Evolutionary conservation across 805 yeast species (phyloP).

Genomic region (Myxozyma sirexii): DNA sequence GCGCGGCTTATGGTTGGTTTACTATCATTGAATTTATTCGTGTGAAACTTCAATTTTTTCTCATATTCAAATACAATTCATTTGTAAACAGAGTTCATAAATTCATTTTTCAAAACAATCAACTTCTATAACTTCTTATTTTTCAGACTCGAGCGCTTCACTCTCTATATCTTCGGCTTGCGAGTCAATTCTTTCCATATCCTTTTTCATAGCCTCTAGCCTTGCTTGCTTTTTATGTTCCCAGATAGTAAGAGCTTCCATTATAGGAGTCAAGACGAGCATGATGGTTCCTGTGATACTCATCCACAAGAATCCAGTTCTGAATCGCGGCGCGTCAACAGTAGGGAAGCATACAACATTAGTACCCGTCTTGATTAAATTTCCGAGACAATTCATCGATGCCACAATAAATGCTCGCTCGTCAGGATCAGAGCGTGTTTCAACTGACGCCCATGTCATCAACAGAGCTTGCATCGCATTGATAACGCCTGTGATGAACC

Average conservation of each 20-base stretch:
- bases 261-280: conserved; percentile 5
- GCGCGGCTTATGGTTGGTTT: too few relatives aligned
- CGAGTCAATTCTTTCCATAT: background rate
- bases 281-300: conserved; percentile 19
- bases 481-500: conserved; percentile 32
- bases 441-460: conserved; percentile 28
- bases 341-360: conserved; percentile 51
- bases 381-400: conserved; percentile 46
- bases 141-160: background rate
- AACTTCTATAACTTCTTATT: too few relatives aligned
- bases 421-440: conserved; percentile 28
- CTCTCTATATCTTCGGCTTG: background rate
- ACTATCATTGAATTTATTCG: too few relatives aligned
- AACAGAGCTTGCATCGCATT: conserved; percentile 17
- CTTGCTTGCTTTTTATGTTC: background rate
- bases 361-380: conserved; percentile 52
- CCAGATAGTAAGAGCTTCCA: conserved; percentile 17
- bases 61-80: too few relatives aligned
- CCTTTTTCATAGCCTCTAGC: background rate
- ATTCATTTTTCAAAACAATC: too few relatives aligned
- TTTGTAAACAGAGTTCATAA: too few relatives aligned
- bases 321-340: conserved; percentile 47
- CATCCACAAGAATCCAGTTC: conserved; percentile 44
- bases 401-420: conserved; percentile 45
- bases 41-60: too few relatives aligned